phyloP scores from a whole-genome alignment of 1,284 basidiomycete species.

The Cutaneotrichosporon cutaneum region DNA sequence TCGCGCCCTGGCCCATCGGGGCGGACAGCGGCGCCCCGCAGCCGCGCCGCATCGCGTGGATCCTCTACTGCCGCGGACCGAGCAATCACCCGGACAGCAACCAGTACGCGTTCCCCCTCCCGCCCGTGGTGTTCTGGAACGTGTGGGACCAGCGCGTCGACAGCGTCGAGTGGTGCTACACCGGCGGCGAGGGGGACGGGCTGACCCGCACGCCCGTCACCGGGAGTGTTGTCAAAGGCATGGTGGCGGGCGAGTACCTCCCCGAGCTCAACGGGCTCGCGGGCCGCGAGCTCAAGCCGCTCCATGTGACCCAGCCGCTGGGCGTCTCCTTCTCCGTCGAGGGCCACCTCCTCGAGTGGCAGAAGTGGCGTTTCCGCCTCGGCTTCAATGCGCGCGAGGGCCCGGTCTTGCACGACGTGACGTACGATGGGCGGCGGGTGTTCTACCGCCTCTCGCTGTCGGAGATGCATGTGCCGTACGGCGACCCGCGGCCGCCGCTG shows the following conservation, averaged over 20 bases:
- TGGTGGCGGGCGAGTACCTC: constrained; percentile 2
- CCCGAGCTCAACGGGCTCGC: background rate
- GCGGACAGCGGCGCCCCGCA: constrained; percentile 4
- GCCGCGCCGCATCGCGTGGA: constrained; percentile 5
- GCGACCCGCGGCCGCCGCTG: constrained; percentile 43
- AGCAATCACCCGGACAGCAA: constrained; percentile 9
- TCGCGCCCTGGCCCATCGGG: constrained; percentile 8
- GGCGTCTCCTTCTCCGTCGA: constrained; percentile 64
- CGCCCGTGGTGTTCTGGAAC: constrained; percentile 1
- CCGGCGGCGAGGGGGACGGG: constrained; percentile 8
- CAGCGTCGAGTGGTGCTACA: constrained; percentile 5
- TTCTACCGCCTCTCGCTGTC: constrained; percentile 51
- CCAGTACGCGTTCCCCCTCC: constrained; percentile 11
- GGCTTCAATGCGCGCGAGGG: constrained; percentile 49
- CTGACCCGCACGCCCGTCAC: background rate
- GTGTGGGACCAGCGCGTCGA: constrained; percentile 6
- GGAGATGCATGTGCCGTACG: constrained; percentile 56
- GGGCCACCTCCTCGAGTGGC: constrained; percentile 61
- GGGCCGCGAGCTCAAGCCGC: constrained; percentile 7
- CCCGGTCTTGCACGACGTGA: constrained; percentile 44
- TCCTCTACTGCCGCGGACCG: constrained; percentile 7
- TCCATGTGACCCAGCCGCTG: constrained; percentile 7
- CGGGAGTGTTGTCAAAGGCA: background rate
- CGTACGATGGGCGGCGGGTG: constrained; percentile 44
- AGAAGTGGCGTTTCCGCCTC: constrained; percentile 40